Conservation (phyloP, 2,329 filamentous ascomycete species). For the Beauveria caledonica region DNA sequence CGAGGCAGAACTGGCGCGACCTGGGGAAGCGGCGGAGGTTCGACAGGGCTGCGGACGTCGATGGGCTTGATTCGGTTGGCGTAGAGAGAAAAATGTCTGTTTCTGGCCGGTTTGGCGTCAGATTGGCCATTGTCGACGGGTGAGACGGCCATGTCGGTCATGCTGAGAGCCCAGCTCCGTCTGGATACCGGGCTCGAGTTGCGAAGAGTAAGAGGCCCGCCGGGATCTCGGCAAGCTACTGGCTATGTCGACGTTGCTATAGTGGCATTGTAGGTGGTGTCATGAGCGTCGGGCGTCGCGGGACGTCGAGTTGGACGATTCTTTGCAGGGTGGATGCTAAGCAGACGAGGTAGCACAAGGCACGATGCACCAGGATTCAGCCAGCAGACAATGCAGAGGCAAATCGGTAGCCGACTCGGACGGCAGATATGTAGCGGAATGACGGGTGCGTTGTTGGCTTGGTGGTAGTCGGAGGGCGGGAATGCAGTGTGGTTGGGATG, state of each 20-base stretch:
- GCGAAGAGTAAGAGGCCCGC: neutral
- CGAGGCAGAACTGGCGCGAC: constrained; percentile 29
- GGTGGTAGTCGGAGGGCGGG: neutral
- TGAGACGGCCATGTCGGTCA: constrained; percentile 10
- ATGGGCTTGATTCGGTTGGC: constrained; percentile 9
- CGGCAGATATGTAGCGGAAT: neutral
- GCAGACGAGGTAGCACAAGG: neutral
- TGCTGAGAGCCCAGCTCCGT: constrained; percentile 11
- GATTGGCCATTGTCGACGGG: neutral
- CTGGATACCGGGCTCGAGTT: constrained; percentile 6
- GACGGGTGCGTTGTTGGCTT: neutral
- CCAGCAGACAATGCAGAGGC: neutral
- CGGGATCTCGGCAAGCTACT: neutral
- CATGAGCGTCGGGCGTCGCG: neutral
- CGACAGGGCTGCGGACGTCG: neutral
- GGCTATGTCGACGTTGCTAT: neutral
- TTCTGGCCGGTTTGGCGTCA: neutral
- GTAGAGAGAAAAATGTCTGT: constrained; percentile 11
- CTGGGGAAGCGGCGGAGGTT: constrained; percentile 14
- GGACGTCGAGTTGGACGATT: neutral
- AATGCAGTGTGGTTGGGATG: neutral
- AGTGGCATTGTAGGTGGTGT: constrained; percentile 1
- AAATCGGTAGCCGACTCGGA: neutral
- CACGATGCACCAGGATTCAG: neutral
- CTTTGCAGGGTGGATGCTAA: neutral